A percentile compares a stretch with the other conserved stretches of the same genome.
These are phyloP conservation scores for Nigrograna mackinnonii DNA, from an alignment of 2,329 filamentous ascomycete genomes.

Conservation along the genomic window DNA sequence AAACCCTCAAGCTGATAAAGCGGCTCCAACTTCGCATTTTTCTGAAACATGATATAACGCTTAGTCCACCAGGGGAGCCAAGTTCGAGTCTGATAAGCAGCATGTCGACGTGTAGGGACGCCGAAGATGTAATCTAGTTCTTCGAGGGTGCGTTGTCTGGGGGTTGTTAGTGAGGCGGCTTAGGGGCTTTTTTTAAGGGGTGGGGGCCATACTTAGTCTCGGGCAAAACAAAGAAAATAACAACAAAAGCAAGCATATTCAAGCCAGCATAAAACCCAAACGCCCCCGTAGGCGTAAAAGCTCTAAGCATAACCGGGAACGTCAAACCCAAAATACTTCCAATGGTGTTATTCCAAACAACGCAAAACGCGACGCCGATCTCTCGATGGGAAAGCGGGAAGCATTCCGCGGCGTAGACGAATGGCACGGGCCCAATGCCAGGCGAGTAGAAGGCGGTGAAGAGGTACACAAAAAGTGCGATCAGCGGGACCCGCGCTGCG, in stretches of 20 bases:
- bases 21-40: slow-evolving; percentile 1
- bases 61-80: slow-evolving; percentile 8
- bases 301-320: slow-evolving; percentile 58
- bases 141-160: slow-evolving; percentile 44
- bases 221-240: slow-evolving; percentile 61
- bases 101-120: slow-evolving; percentile 34
- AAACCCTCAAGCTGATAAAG: slow-evolving; percentile 3
- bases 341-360: slow-evolving; percentile 59
- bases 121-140: slow-evolving; percentile 51
- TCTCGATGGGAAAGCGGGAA: slow-evolving; percentile 70
- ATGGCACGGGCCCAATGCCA: slow-evolving; percentile 5
- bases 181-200: no score
- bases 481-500: not conserved
- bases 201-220: slow-evolving; percentile 41
- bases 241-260: slow-evolving; percentile 61
- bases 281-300: slow-evolving; percentile 52
- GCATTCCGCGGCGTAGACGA: slow-evolving; percentile 54
- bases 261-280: slow-evolving; percentile 63
- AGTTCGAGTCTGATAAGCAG: slow-evolving; percentile 28
- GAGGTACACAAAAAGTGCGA: not conserved
- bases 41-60: slow-evolving; percentile 1
- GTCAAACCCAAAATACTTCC: slow-evolving; percentile 51
- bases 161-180: not conserved
- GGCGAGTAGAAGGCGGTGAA: not conserved
- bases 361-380: slow-evolving; percentile 66